Percentiles rank a stretch among this genome's conserved stretches.
Evolutionary conservation across 805 yeast species (phyloP).

Genomic region (Candida railenensis): DNA sequence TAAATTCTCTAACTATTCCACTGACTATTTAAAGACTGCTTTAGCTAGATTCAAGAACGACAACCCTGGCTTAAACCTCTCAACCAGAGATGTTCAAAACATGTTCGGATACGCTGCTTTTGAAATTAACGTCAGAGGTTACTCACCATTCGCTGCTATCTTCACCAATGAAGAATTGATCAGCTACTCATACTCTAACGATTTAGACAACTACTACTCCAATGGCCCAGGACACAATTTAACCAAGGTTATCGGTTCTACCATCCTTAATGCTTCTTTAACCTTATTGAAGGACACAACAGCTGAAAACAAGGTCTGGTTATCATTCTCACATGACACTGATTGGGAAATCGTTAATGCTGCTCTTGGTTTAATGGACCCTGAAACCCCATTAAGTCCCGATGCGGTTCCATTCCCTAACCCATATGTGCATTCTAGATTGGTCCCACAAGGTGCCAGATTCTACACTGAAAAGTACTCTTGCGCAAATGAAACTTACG

Average conservation of each 20-base stretch:
- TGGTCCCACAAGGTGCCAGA: slow-evolving; percentile 43
- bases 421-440: slow-evolving; percentile 41
- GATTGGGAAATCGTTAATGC: slow-evolving; percentile 60
- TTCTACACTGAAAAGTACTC: slow-evolving; percentile 35
- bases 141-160: slow-evolving; percentile 63
- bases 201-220: slow-evolving; percentile 57
- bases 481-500: slow-evolving; percentile 29
- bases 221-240: slow-evolving; percentile 63
- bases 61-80: slow-evolving; percentile 51
- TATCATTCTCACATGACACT: slow-evolving; percentile 76
- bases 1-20: slow-evolving; percentile 25
- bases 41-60: slow-evolving; percentile 54
- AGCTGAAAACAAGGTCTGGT: slow-evolving; percentile 54
- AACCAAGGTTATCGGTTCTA: slow-evolving; percentile 60
- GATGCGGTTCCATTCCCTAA: slow-evolving; percentile 47
- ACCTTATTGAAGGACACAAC: slow-evolving; percentile 43
- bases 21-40: slow-evolving; percentile 49
- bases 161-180: slow-evolving; percentile 70
- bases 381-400: slow-evolving; percentile 42
- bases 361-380: slow-evolving; percentile 59
- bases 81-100: slow-evolving; percentile 53
- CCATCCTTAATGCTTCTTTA: slow-evolving; percentile 49
- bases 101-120: slow-evolving; percentile 69
- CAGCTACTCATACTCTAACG: slow-evolving; percentile 58
- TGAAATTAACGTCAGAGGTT: slow-evolving; percentile 69